Evolutionary conservation across 1,284 basidiomycete species (phyloP).

Genomic region (Boletus semigastroideus): DNA sequence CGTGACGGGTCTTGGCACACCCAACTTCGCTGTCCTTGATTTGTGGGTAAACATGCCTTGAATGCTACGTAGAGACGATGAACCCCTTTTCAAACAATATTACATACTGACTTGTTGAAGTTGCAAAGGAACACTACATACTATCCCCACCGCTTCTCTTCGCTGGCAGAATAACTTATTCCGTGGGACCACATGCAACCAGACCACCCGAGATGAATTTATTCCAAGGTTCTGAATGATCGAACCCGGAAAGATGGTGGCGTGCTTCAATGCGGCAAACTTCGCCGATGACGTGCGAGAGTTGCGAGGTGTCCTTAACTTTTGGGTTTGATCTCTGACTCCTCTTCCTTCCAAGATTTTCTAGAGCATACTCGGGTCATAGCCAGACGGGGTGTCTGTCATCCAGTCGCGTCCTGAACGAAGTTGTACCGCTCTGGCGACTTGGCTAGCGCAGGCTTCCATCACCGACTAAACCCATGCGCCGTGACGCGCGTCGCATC

Average conservation of each 20-base stretch:
- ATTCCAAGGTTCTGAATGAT: no score
- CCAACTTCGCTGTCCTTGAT: conserved; percentile 24
- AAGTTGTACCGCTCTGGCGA: not conserved
- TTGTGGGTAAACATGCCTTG: conserved; percentile 23
- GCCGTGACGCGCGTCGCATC: not conserved
- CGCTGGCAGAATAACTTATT: no score
- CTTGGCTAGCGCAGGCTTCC: conserved; percentile 12
- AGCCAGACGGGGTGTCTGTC: not conserved
- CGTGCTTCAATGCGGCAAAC: no score
- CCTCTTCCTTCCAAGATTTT: not conserved
- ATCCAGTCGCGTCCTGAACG: not conserved
- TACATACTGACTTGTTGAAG: not conserved
- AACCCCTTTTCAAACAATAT: not conserved
- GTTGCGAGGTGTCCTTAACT: no score
- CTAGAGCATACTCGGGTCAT: not conserved
- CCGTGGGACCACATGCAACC: no score
- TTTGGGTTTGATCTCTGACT: conserved; percentile 6
- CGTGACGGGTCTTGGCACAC: conserved; percentile 39
- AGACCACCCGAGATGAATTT: no score
- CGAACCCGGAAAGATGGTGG: no score
- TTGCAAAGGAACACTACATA: no score
- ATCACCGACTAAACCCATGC: conserved; percentile 3
- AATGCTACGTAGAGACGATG: not conserved
- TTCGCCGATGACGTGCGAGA: no score
- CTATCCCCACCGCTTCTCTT: no score